Evolutionary conservation across 2,329 filamentous ascomycete genomes (phyloP).

Genomic region (Magnaporthiopsis poae): DNA sequence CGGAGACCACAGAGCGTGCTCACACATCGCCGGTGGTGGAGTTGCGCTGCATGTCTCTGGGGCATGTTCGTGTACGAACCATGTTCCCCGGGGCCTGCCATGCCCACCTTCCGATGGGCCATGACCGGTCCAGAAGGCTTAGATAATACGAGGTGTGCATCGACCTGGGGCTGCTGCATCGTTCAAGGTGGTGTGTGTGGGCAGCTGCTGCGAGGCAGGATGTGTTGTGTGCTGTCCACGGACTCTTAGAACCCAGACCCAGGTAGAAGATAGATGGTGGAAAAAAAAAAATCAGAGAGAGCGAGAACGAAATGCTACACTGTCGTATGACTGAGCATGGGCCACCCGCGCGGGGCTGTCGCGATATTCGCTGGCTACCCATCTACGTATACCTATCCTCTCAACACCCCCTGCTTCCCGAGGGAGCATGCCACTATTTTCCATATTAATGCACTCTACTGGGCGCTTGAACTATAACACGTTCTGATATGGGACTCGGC

Average conservation of each 20-base stretch:
- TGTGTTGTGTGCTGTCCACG: background rate
- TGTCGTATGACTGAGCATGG: background rate
- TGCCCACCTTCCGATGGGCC: background rate
- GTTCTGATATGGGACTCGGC: background rate
- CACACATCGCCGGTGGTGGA: background rate
- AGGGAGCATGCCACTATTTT: slow-evolving; percentile 1
- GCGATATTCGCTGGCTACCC: background rate
- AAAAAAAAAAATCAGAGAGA: too few relatives aligned
- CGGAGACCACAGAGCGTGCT: background rate
- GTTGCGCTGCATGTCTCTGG: background rate
- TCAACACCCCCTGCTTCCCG: background rate
- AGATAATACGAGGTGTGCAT: background rate
- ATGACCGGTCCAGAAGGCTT: background rate
- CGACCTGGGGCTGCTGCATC: background rate
- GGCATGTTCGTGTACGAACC: background rate
- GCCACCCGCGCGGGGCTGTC: background rate
- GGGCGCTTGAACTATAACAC: background rate
- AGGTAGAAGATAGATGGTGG: background rate
- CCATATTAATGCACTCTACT: slow-evolving; percentile 6
- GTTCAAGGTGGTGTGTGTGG: background rate
- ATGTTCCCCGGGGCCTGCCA: background rate
- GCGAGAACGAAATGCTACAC: background rate
- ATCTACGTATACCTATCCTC: background rate
- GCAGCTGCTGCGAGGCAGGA: background rate
- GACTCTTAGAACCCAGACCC: background rate